Percentiles rank a stretch among this genome's conserved stretches.
These are phyloP conservation scores for Fraxinus xanthoxyloides DNA, from an alignment of 305 asterid genomes.

Conservation along the genomic window DNA sequence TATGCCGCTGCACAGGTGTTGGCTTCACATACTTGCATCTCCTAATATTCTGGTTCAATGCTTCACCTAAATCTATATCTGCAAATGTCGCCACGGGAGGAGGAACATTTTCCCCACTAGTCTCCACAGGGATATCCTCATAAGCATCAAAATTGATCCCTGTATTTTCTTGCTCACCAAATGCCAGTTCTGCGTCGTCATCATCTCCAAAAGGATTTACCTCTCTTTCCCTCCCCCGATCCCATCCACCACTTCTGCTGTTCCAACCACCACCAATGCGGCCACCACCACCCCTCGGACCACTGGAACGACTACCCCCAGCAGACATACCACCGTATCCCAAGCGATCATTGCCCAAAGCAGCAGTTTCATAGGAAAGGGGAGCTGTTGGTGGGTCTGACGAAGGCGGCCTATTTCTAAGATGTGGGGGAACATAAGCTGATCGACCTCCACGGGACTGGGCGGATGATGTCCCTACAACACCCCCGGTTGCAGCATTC, in stretches of 20 bases:
- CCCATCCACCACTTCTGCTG: conserved; percentile 37
- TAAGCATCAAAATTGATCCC: conserved; percentile 54
- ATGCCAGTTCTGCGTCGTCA: conserved; percentile 16
- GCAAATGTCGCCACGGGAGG: conserved; percentile 48
- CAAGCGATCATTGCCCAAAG: conserved; percentile 28
- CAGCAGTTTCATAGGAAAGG: conserved; percentile 24
- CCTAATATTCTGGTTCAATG: conserved; percentile 44
- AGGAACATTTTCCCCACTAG: conserved; percentile 51
- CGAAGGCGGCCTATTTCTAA: conserved; percentile 34
- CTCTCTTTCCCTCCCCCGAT: conserved; percentile 37
- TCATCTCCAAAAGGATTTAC: conserved; percentile 37
- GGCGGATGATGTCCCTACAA: conserved; percentile 14
- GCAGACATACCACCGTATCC: conserved; percentile 32
- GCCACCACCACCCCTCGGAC: conserved; percentile 23
- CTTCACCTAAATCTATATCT: conserved; percentile 48
- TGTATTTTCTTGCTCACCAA: conserved; percentile 33
- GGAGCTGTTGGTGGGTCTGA: conserved; percentile 25
- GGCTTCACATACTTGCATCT: conserved; percentile 98
- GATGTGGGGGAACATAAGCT: conserved; percentile 47
- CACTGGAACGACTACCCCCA: conserved; percentile 24
- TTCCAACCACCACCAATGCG: conserved; percentile 43
- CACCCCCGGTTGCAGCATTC: conserved; percentile 20
- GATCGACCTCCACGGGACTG: conserved; percentile 17
- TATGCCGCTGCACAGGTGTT: conserved; percentile 88
- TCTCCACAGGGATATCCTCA: conserved; percentile 57